These are phyloP conservation scores for Rhodotorula sp. DNA, from an alignment of 1,284 basidiomycete species.

Conservation along the genomic window DNA sequence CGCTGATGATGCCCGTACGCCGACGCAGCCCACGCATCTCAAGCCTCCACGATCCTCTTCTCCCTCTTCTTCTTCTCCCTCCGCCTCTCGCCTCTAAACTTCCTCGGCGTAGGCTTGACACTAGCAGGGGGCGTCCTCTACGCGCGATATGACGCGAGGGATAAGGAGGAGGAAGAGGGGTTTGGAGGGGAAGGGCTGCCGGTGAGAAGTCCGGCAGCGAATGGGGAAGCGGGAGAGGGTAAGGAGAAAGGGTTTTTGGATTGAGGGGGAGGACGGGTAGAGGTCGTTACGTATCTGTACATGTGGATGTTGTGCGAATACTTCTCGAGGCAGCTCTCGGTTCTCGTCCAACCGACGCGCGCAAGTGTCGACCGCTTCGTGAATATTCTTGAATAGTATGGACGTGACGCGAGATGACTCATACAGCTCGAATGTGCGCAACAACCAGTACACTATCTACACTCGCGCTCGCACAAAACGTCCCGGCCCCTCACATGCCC, in stretches of 20 bases:
- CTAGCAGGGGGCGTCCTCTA: conserved; percentile 36
- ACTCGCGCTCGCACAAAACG: neutral
- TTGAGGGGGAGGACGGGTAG: neutral
- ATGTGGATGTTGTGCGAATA: too few species aligned
- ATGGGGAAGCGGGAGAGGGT: neutral
- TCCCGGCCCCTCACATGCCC: conserved; percentile 11
- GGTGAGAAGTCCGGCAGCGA: neutral
- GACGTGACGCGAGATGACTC: too few species aligned
- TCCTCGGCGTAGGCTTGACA: conserved; percentile 35
- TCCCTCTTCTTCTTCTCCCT: conserved; percentile 33
- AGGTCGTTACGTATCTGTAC: too few species aligned
- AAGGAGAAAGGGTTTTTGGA: conserved; percentile 5
- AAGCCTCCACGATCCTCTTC: conserved; percentile 36
- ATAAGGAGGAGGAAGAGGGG: conserved; percentile 8
- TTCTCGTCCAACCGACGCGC: too few species aligned
- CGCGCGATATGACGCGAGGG: conserved; percentile 32
- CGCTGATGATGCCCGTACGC: too few species aligned
- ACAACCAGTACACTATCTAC: neutral
- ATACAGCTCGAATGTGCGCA: neutral
- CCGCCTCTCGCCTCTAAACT: conserved; percentile 31
- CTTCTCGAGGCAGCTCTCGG: too few species aligned
- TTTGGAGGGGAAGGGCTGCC: neutral
- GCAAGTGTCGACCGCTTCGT: too few species aligned
- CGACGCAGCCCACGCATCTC: conserved; percentile 33
- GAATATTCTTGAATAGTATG: too few species aligned